phyloP scores from a whole-genome alignment of 2,329 filamentous ascomycete species.

The Sporothrix sp. region DNA sequence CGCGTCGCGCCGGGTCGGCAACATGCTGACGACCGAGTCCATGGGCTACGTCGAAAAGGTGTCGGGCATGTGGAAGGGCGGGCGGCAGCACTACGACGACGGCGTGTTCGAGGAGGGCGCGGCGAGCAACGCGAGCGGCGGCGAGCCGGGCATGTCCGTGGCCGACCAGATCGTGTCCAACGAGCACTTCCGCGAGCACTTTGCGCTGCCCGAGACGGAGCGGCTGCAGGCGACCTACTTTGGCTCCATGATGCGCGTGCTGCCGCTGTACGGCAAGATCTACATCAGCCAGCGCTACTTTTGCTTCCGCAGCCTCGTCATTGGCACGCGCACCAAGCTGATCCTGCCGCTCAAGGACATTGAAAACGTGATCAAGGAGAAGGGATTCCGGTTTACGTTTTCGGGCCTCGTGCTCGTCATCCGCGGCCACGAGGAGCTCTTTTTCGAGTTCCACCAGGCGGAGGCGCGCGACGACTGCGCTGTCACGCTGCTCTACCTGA shows the following conservation, averaged over 20 bases:
- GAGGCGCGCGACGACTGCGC: conserved; percentile 83
- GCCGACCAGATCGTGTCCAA: conserved; percentile 58
- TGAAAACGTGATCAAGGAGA: conserved; percentile 89
- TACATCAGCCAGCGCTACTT: conserved; percentile 83
- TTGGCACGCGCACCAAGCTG: conserved; percentile 83
- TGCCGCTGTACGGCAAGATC: conserved; percentile 92
- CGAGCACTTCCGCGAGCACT: conserved; percentile 81
- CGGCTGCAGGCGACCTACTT: conserved; percentile 83
- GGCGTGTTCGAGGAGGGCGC: conserved; percentile 40
- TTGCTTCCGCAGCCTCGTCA: conserved; percentile 86
- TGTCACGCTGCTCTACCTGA: conserved; percentile 64
- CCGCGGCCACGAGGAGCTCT: conserved; percentile 86
- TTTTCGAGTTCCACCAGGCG: conserved; percentile 78
- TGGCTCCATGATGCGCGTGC: conserved; percentile 77
- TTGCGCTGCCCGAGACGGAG: conserved; percentile 76
- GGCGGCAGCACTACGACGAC: conserved; percentile 76
- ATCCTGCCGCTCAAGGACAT: conserved; percentile 86
- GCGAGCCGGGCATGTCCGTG: conserved; percentile 34
- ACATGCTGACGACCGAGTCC: conserved; percentile 73
- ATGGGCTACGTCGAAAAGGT: conserved; percentile 97
- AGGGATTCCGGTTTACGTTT: conserved; percentile 86
- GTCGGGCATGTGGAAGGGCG: conserved; percentile 92
- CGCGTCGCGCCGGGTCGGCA: conserved; percentile 72
- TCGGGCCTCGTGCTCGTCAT: conserved; percentile 88
- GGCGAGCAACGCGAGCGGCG: conserved; percentile 28